phyloP scores from a whole-genome alignment of 164 flowering plant genomes.

The Vitis amurensis region DNA sequence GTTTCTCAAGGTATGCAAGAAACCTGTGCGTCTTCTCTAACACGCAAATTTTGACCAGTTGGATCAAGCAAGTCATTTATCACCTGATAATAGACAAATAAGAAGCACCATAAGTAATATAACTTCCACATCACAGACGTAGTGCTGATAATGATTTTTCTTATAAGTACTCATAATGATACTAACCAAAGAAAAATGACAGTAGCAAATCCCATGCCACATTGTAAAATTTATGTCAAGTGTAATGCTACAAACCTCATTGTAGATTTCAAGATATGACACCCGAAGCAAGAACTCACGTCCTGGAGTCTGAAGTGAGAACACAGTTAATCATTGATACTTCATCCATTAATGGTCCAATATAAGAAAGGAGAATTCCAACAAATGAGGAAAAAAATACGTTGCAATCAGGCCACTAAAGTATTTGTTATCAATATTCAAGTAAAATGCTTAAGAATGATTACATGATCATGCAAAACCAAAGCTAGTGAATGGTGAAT shows the following conservation, averaged over 20 bases:
- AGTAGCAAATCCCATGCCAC: not conserved
- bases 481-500: too few species aligned
- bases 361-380: too few species aligned
- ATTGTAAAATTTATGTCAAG: not conserved
- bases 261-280: conserved; percentile 97
- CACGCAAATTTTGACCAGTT: conserved; percentile 96
- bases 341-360: not conserved
- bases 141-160: too few species aligned
- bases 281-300: conserved; percentile 93
- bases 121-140: not conserved
- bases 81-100: conserved; percentile 49
- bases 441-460: too few species aligned
- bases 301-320: conserved; percentile 85
- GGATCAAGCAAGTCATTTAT: conserved; percentile 99
- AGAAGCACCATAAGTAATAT: conserved; percentile 1
- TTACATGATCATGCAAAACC: too few species aligned
- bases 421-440: too few species aligned
- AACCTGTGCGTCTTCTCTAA: conserved; percentile 99
- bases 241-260: conserved; percentile 65
- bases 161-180: not conserved
- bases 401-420: too few species aligned
- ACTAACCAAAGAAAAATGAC: not conserved
- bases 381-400: too few species aligned
- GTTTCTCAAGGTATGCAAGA: conserved; percentile 6
- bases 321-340: not conserved